phyloP scores from a whole-genome alignment of 805 yeast species.

The Schizosaccharomyces octosporus region DNA sequence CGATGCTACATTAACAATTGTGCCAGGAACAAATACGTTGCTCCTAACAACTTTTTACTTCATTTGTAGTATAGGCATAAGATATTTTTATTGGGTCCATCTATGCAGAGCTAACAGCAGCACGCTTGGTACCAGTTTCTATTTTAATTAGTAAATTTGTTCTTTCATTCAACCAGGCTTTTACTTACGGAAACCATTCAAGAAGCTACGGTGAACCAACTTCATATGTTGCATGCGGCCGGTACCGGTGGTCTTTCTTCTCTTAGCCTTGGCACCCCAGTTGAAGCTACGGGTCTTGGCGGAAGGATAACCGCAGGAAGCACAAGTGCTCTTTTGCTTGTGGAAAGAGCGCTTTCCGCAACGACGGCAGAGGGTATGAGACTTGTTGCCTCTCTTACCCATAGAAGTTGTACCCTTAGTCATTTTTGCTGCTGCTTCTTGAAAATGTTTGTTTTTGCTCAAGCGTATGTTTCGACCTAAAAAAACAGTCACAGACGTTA shows the following conservation, averaged over 20 bases:
- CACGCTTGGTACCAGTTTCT: background rate
- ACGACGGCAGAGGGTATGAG: constrained; percentile 87
- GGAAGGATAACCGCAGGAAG: constrained; percentile 98
- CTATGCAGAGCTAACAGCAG: background rate
- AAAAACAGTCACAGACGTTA: background rate
- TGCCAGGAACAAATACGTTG: too few species aligned
- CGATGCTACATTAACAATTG: too few species aligned
- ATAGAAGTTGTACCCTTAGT: constrained; percentile 2
- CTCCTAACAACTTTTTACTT: background rate
- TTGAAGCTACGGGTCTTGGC: constrained; percentile 82
- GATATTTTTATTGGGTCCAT: background rate
- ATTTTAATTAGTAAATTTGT: background rate
- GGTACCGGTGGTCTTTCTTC: constrained; percentile 99
- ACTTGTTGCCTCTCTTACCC: constrained; percentile 66
- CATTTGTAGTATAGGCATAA: background rate
- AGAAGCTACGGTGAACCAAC: constrained; percentile 91
- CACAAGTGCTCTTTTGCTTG: constrained; percentile 95
- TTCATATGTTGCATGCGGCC: constrained; percentile 98
- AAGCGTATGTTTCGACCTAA: background rate
- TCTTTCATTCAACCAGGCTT: constrained; percentile 10
- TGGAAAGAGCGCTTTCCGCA: constrained; percentile 98
- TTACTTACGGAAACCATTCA: constrained; percentile 94
- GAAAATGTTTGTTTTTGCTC: background rate
- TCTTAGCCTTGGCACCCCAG: constrained; percentile 98
- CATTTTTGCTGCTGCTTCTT: constrained; percentile 1